These are phyloP conservation scores for Geosmithia putterillii DNA, from an alignment of 2,329 filamentous ascomycete genomes.

Conservation along the genomic window DNA sequence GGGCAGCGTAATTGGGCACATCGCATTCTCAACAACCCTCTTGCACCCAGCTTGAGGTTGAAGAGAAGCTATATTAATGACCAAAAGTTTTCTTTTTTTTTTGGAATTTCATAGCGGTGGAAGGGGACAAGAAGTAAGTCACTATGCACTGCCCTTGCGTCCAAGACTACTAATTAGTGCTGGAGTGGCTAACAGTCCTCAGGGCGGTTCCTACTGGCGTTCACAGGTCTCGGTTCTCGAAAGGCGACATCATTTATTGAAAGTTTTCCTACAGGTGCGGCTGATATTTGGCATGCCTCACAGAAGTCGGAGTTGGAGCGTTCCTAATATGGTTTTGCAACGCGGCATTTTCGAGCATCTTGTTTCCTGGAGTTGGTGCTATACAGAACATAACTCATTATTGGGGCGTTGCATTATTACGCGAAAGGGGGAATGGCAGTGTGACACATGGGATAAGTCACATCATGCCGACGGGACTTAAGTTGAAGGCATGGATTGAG, in stretches of 20 bases:
- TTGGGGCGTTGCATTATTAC: not conserved
- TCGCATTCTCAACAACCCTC: not conserved
- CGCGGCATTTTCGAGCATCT: not conserved
- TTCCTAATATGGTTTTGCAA: not conserved
- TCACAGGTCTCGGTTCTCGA: not conserved
- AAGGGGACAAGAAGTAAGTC: not conserved
- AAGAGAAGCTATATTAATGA: not conserved
- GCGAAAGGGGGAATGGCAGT: not conserved
- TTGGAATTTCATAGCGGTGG: not conserved
- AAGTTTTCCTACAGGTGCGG: not conserved
- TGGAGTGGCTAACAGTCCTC: too few relatives aligned
- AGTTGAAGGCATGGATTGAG: not conserved
- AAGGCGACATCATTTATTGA: not conserved
- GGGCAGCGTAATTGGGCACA: not conserved
- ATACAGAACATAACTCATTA: not conserved
- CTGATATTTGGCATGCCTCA: not conserved
- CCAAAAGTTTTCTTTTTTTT: not conserved
- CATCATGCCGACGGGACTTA: not conserved
- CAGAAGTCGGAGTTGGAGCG: not conserved
- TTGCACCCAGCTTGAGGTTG: not conserved
- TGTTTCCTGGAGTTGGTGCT: not conserved
- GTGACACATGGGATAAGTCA: not conserved
- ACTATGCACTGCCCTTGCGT: not conserved
- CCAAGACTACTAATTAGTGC: not conserved
- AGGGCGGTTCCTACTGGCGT: too few relatives aligned